Base-by-base conservation (phyloP, 306 rosid genomes). In the Cercis canadensis region DNA sequence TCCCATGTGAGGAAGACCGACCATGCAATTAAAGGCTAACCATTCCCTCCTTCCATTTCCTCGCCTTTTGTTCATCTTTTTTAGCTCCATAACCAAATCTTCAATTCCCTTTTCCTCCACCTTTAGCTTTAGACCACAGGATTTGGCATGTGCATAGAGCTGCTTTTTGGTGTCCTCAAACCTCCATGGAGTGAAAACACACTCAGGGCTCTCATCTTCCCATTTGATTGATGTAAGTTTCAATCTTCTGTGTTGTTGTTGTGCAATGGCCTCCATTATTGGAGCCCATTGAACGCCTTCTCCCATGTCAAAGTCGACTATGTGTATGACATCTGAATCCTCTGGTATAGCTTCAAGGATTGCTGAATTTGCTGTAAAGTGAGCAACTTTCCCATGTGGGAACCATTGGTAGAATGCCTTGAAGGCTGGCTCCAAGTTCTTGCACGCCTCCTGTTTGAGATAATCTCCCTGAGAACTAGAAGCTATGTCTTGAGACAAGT, bases 281-380 rank as follows among this genome's bases (percentile, higher is more conserved):
- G 77, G 63, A 34, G 86, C 67, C 86, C 87, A 82, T 41, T 86
- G 94, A 52, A 79, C 7, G 4, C 97, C 92, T 61, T 71, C 82
- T 12, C 85, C 86, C 44, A 82, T 44, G 63, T 75, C 76, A 19
- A 70, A 88, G 51, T 88, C 94, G 4, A 88, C 69, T 75, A 86
- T 29, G 47, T 86, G 85, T 44, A 88, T 54, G 0, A 17, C 76
- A 36, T 84, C 86, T 37, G 63, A 87, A 67, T 84, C 88, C n/a
- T 56, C 62, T 0, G 87, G 82, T 3, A 83, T 40, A 12, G 87
- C 76, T n/a, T 79, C 90, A 0, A 88, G 62, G 52, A 90, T 88
- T 2, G 87, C 65, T 0, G 87, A 78, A 78, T 84, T 75, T 12
- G 92, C 86, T 10, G 79, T 66, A 18, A 62, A 82, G 73, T 90